Base-by-base conservation (phyloP, 2,329 filamentous ascomycete species). In the Colletotrichum chrysophilum region DNA sequence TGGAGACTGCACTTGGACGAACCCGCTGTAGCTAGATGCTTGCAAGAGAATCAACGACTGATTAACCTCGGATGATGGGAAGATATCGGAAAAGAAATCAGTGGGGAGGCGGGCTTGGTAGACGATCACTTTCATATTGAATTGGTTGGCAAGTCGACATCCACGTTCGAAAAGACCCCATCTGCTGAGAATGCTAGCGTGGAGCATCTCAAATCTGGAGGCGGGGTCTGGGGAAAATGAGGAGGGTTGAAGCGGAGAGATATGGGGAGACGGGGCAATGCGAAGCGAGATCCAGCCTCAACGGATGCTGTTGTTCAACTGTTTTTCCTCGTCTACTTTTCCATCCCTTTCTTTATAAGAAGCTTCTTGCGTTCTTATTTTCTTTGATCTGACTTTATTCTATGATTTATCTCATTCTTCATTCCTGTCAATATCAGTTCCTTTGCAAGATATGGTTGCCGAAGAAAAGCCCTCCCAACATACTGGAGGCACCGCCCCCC, bases 171-270 rank as follows among this genome's bases (percentile, higher is more conserved):
- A 52, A 21, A 21, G 43, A 3, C 43, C 6, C 68, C 38, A 12
- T 69, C 13, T n/a, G 28, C 13, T n/a, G 14, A 38, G n/a, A 7
- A 34, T 2, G 16, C 32, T 34, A 61, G n/a, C 32, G 71, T 68
- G 43, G 67, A 61, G 21, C n/a, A n/a, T 12, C 16, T 48, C 24
- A 26, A 56, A 56, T 58, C 36, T 18, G 70, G 64, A 73, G 62
- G 64, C 73, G 70, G 69, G 73, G 62, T 73, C 70, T 21, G 70
- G 73, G 73, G 73, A 73, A 73, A 21, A 32, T 14, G 28, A 26
- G 13, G 16, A 68, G 55, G 7, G 38, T 48, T 10, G 14, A n/a
- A 38, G 70, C 32, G 62, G 70, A 34, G 69, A 55, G 16, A 26
- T 7, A 36, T 62, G 73, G 73, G 48, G 70, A 72, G 67, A 28